Evolutionary conservation across 345 rosid genomes (phyloP).

Genomic region (Syzygium aqueum): DNA sequence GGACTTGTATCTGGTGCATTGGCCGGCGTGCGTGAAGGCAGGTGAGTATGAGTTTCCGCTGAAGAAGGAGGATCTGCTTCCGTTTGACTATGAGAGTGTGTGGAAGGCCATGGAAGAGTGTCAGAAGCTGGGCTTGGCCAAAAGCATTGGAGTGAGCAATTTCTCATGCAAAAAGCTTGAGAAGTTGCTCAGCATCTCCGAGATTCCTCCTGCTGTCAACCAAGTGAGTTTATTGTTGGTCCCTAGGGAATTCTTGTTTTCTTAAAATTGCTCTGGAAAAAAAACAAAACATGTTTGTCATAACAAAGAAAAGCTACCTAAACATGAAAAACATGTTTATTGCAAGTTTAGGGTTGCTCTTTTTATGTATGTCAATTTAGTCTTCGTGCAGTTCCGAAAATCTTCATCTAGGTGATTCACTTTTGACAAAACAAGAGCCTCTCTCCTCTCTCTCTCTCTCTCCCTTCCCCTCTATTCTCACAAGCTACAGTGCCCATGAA

Average conservation of each 20-base stretch:
- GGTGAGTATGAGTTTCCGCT: not conserved
- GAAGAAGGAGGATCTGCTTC: slow-evolving; percentile 1
- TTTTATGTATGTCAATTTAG: not conserved
- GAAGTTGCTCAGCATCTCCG: slow-evolving; percentile 9
- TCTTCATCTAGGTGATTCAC: not conserved
- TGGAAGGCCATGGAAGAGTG: slow-evolving; percentile 45
- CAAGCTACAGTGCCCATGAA: not conserved
- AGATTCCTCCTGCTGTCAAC: slow-evolving; percentile 28
- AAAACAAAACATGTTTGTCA: not conserved
- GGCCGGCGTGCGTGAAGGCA: slow-evolving; percentile 9
- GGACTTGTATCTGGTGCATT: slow-evolving; percentile 22
- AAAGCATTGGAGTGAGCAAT: slow-evolving; percentile 31
- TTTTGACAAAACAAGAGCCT: not conserved
- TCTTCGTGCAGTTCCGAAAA: not conserved
- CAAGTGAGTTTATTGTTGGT: slow-evolving; percentile 8
- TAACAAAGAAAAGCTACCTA: not conserved
- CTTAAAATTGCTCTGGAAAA: not conserved
- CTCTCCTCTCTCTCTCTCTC: not conserved
- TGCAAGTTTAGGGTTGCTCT: not conserved
- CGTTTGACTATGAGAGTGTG: slow-evolving; percentile 7
- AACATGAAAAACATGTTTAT: not conserved
- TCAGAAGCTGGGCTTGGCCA: slow-evolving; percentile 16
- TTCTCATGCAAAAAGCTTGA: slow-evolving; percentile 23
- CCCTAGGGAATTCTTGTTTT: not conserved
- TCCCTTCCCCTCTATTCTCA: not conserved